Evolutionary conservation across 495 filamentous ascomycete species (phyloP), one percentile per base, ranked within the genome.

Genomic region (Cetradonia linearis): DNA sequence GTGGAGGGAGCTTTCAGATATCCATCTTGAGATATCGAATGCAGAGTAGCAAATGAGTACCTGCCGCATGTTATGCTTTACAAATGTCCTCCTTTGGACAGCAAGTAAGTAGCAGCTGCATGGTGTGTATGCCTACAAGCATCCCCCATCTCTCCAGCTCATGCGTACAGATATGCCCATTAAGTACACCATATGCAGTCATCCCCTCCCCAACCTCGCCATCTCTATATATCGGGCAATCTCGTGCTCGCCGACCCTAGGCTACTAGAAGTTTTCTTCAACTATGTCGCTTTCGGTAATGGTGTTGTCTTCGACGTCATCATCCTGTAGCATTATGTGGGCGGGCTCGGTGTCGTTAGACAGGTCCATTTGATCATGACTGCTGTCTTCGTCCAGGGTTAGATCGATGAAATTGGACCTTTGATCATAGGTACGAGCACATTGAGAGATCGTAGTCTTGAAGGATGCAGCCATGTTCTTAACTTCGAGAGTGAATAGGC

Each of bases 241-340:
- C 36, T 62, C 61, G 5, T 63, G 61, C 34, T 63, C 56, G 16
- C 59, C 64, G n/a, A 63, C 27, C 33, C 57, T 44, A 0, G 74
- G 76, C 71, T 73, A 78, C 77, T 76, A 79, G 55, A 73, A 68
- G 53, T 79, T 75, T 23, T 79, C 74, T 56, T 72, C 70, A 0
- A 70, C 34, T 55, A 66, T 63, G 11, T 60, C 56, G 5, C 52
- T 38, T 25, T 62, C 60, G 7, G 63, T 33, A 8, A 65, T 53
- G 5, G 33, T 42, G 4, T 66, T 55, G 53, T 74, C 66, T 18
- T 64, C 58, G 11, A 65, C 25, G 9, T 59, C 57, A 30, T 61
- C 25, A 50, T 14, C 30, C 11, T 38, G 60, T 25, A 2, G 28
- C 28, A 16, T 63, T 53, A n/a, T n/a, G 38, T 58, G 8, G 37